Base-by-base conservation (phyloP, 495 filamentous ascomycete genomes). In the Haplographium delicatum region DNA sequence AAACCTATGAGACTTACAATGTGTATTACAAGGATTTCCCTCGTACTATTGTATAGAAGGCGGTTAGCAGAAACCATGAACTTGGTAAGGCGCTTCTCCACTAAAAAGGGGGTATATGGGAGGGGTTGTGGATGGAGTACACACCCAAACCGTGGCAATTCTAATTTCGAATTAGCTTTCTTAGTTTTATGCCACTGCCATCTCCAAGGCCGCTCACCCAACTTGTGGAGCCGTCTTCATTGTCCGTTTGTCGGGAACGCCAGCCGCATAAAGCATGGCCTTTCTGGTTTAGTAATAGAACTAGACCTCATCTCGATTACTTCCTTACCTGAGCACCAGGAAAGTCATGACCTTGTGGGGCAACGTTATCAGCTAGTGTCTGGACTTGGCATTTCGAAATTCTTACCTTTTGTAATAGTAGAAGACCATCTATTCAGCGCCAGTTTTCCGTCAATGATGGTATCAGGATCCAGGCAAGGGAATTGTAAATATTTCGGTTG, bases 211-310 rank as follows among this genome's bases (percentile, higher is more conserved):
- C 26, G 45, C 56, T 50, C 13, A 59, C 58, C 93, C 93, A 10
- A 98, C 88, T 50, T 98, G 93, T 5, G 91, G 89, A 44, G 83
- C 84, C 46, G 79, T 93, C 64, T 89, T 87, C 89, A 96, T 96
- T 56, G 85, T 77, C 24, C 91, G 76, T 58, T 80, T 74, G 58
- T 89, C 75, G 11, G 90, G 90, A 24, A 96, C 84, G 22, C 93
- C 93, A 8, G 91, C 91, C 5, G 88, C 91, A 69, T 93, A 96
- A 2, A 96, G 77, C 93, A 98, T 98, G 52, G 91, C 91, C 84
- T 94, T 54, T 31, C 44, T 28, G 15, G 19, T 25, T 48, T n/a
- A 42, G 44, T 39, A 57, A 39, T 41, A 44, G 38, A 39, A 15
- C 37, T 45, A 53, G 44, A 16, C 27, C 48, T 58, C 28, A 25